These are phyloP conservation scores for Luvunga scandens DNA, from an alignment of 345 rosid species.

Conservation along the genomic window DNA sequence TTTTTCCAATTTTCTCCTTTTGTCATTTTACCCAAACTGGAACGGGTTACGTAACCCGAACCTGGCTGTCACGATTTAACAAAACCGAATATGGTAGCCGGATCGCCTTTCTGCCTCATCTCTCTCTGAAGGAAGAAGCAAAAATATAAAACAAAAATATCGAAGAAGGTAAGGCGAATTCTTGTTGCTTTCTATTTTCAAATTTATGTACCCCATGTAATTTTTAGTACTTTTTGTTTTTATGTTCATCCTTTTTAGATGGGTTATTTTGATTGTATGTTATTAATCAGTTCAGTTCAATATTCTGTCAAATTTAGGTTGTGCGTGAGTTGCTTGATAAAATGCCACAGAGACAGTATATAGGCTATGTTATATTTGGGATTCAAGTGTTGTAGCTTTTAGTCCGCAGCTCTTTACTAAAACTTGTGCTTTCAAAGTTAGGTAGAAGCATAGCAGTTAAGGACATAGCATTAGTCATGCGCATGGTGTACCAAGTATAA, in stretches of 20 bases:
- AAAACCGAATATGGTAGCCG: background rate
- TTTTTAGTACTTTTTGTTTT: background rate
- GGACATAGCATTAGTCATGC: no score
- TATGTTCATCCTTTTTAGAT: background rate
- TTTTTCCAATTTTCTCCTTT: no score
- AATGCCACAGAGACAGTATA: background rate
- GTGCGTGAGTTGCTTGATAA: constrained; percentile 2
- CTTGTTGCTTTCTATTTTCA: background rate
- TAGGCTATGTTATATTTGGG: background rate
- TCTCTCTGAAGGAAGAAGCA: background rate
- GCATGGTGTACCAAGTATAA: background rate
- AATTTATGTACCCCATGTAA: background rate
- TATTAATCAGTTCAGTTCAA: background rate
- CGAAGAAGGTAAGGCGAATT: background rate
- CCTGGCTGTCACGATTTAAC: background rate
- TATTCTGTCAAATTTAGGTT: background rate
- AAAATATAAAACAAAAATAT: no score
- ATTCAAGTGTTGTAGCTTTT: background rate
- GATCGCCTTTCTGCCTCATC: background rate
- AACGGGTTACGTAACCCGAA: background rate
- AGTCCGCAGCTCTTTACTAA: background rate
- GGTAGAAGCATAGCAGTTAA: background rate
- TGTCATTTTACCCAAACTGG: background rate
- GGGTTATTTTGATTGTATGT: background rate
- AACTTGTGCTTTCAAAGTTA: no score